phyloP scores from a whole-genome alignment of 2,329 filamentous ascomycete species.

The Colletotrichum sp. region DNA sequence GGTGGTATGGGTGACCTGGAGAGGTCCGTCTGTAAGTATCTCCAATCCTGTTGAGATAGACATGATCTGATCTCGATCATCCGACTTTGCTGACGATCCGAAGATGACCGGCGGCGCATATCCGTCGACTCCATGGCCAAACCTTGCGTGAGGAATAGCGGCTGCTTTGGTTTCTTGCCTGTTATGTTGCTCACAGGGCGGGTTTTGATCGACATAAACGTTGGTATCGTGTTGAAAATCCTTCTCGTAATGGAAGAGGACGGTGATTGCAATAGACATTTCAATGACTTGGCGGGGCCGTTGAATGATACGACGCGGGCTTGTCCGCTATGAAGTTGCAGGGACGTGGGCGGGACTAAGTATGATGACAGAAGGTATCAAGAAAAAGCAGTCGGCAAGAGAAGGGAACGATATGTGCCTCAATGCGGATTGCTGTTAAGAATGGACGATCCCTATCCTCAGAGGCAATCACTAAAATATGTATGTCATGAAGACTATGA shows the following conservation, averaged over 20 bases:
- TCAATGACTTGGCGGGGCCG: not conserved
- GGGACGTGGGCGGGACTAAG: fast-evolving
- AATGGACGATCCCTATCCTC: not conserved
- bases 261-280: not conserved
- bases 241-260: conserved; percentile 23
- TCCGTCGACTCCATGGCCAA: not conserved
- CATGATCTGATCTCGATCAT: not conserved
- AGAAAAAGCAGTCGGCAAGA: not conserved
- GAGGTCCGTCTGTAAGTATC: not conserved
- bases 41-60: not conserved
- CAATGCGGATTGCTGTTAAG: not conserved
- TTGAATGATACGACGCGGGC: not conserved
- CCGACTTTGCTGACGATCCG: not conserved
- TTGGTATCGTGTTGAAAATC: not conserved
- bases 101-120: not conserved
- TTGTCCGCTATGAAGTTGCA: not conserved
- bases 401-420: not conserved
- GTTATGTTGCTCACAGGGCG: not conserved
- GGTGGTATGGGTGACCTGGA: too few relatives aligned
- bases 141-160: not conserved
- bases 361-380: not conserved
- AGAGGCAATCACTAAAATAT: not conserved
- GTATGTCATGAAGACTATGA: not conserved
- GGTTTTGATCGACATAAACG: not conserved
- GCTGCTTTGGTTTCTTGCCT: not conserved